These are phyloP conservation scores for Hypomontagnella submonticulosa DNA, from an alignment of 495 filamentous ascomycete species.

Conservation along the genomic window DNA sequence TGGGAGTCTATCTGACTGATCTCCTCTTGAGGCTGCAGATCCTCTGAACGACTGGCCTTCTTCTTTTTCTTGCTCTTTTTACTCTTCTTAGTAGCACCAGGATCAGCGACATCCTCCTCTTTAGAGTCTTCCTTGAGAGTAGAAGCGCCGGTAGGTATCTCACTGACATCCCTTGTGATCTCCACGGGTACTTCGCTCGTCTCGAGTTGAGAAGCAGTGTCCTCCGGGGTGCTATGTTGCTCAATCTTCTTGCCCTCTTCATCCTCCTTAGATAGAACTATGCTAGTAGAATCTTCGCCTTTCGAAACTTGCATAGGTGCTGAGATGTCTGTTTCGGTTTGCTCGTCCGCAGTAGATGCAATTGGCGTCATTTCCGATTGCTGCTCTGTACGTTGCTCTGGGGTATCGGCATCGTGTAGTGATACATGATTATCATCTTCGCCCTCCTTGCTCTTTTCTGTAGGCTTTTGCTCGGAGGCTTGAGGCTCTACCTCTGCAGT, in stretches of 20 bases:
- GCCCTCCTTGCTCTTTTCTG: slow-evolving; percentile 18
- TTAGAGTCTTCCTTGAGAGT: slow-evolving; percentile 7
- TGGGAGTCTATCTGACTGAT: neutral
- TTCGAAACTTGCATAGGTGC: neutral
- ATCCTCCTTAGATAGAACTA: slow-evolving; percentile 35
- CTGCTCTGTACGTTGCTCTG: slow-evolving; percentile 11
- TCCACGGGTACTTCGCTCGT: slow-evolving; percentile 5
- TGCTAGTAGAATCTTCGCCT: slow-evolving; percentile 1
- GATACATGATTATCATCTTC: slow-evolving; percentile 15
- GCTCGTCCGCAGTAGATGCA: neutral
- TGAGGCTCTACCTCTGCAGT: slow-evolving; percentile 15
- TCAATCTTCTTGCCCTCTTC: slow-evolving; percentile 48
- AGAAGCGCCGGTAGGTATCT: slow-evolving; percentile 20
- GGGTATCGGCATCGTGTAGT: slow-evolving; percentile 1
- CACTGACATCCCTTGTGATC: slow-evolving; percentile 4
- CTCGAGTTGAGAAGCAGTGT: slow-evolving; percentile 23
- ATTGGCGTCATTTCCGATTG: slow-evolving; percentile 4
- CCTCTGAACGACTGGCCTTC: too few relatives aligned
- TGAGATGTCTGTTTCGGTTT: neutral
- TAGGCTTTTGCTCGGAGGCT: neutral
- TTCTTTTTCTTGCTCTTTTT: slow-evolving; percentile 18
- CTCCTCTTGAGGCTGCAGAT: too few relatives aligned
- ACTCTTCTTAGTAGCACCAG: slow-evolving; percentile 3
- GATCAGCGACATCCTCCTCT: neutral
- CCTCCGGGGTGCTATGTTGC: slow-evolving; percentile 3